Base-by-base conservation (phyloP, 306 rosid genomes). In the Mucuna pruriens region DNA sequence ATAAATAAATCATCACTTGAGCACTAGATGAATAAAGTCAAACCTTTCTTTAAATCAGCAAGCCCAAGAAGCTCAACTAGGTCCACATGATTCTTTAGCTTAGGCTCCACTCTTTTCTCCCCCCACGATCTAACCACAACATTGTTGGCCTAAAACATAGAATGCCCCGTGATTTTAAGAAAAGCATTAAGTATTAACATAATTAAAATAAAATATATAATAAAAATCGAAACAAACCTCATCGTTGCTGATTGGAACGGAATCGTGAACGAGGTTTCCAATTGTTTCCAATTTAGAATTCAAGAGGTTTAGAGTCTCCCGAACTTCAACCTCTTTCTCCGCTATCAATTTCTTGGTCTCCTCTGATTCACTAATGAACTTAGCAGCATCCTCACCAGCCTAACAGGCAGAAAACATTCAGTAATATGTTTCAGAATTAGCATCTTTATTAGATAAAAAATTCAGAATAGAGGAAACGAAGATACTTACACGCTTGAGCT, bases 231-330 rank as follows among this genome's bases (percentile, higher is more conserved):
- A 54, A 48, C 5, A 70, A 51, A 94, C 98, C 99, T 95, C 99
- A 45, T 93, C 96, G 48, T 88, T 7, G 54, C 89, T 89, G 45
- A 93, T 20, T 6, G 97, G 97, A 83, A 95, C 98, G 0, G 97
- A 88, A 83, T 93, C 99, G 57, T 93, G 99, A 42, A 95, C 90
- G 17, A 95, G 98, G 85, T 95, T 95, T 88, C 97, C 98, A 72
- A 93, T 85, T 5, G 79, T 71, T 84, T 93, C 96, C 91, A 91
- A 84, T 78, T 84, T 91, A 7, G 88, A 71, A 84, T 93, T 89
- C 87, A 95, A 67, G 52, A 67, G 84, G 4, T 72, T 71, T 0
- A 68, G 63, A 49, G 90, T 87, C 23, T 95, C 99, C 68, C 62
- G 65, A 61, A 88, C 96, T 85, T 95, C 98, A 71, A 68, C 85